Conservation (phyloP, 768 basidiomycete species). For the Boletellus ananiceps region DNA sequence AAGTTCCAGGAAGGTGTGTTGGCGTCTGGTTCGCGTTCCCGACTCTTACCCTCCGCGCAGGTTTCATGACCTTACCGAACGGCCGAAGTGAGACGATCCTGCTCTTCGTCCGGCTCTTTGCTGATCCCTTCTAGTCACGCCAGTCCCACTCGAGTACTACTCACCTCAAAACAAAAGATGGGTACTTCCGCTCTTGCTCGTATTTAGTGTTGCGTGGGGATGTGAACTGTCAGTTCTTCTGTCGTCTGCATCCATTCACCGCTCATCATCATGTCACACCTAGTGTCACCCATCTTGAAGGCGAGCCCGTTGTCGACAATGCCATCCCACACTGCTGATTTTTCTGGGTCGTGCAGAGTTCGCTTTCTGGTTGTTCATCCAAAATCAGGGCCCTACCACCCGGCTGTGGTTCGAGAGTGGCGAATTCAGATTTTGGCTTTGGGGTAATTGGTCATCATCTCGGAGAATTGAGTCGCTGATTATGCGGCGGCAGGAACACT, state of each 20-base stretch:
- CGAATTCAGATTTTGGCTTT: slow-evolving; percentile 71
- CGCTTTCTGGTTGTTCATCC: slow-evolving; percentile 78
- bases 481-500: slow-evolving; percentile 48
- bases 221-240: slow-evolving; percentile 56
- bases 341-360: slow-evolving; percentile 45
- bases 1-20: slow-evolving; percentile 70
- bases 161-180: slow-evolving; percentile 39
- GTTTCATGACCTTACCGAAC: slow-evolving; percentile 10
- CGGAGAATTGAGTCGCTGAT: slow-evolving; percentile 11
- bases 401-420: slow-evolving; percentile 76
- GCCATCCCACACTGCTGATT: slow-evolving; percentile 4
- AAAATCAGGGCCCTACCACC: slow-evolving; percentile 68
- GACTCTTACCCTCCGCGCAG: slow-evolving; percentile 8
- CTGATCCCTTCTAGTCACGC: slow-evolving; percentile 41
- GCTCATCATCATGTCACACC: neutral
- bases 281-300: slow-evolving; percentile 81
- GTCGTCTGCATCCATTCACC: neutral
- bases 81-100: slow-evolving; percentile 11
- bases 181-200: slow-evolving; percentile 66
- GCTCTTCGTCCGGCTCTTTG: neutral
- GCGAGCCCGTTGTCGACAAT: slow-evolving; percentile 29
- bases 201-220: slow-evolving; percentile 70
- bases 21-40: neutral
- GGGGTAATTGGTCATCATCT: slow-evolving; percentile 39
- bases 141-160: slow-evolving; percentile 56